Conservation (phyloP, 805 yeast species). For the Cyberlindnera maritima region DNA sequence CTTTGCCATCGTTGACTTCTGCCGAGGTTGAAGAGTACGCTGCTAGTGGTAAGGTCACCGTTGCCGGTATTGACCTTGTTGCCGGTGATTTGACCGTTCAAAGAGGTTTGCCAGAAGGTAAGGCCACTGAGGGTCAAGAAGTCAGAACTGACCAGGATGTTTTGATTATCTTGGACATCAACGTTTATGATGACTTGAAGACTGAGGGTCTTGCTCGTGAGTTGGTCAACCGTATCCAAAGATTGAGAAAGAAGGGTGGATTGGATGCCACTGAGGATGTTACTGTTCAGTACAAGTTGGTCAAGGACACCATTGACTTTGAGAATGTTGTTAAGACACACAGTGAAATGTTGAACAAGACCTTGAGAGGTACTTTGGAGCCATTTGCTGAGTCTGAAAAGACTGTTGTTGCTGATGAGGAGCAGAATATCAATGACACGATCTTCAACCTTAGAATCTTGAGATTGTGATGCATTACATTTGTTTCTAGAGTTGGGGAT, state of each 20-base stretch:
- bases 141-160: slow-evolving; percentile 88
- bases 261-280: slow-evolving; percentile 95
- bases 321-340: slow-evolving; percentile 61
- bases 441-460: slow-evolving; percentile 74
- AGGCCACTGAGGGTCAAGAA: slow-evolving; percentile 70
- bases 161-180: slow-evolving; percentile 83
- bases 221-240: slow-evolving; percentile 93
- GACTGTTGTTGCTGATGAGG: slow-evolving; percentile 79
- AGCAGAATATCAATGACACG: slow-evolving; percentile 79
- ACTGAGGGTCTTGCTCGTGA: slow-evolving; percentile 97
- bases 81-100: slow-evolving; percentile 87
- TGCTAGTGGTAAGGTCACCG: slow-evolving; percentile 68
- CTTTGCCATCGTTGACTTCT: slow-evolving; percentile 78
- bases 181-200: slow-evolving; percentile 81
- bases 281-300: slow-evolving; percentile 71
- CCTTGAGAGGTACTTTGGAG: slow-evolving; percentile 58
- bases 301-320: slow-evolving; percentile 61
- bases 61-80: slow-evolving; percentile 85
- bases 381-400: slow-evolving; percentile 42
- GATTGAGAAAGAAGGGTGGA: slow-evolving; percentile 94
- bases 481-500: background rate
- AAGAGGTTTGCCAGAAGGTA: slow-evolving; percentile 78
- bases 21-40: slow-evolving; percentile 78
- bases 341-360: slow-evolving; percentile 66
- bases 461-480: slow-evolving; percentile 56